Evolutionary conservation across 2,329 filamentous ascomycete species (phyloP).

Genomic region (Penicillium sp.): DNA sequence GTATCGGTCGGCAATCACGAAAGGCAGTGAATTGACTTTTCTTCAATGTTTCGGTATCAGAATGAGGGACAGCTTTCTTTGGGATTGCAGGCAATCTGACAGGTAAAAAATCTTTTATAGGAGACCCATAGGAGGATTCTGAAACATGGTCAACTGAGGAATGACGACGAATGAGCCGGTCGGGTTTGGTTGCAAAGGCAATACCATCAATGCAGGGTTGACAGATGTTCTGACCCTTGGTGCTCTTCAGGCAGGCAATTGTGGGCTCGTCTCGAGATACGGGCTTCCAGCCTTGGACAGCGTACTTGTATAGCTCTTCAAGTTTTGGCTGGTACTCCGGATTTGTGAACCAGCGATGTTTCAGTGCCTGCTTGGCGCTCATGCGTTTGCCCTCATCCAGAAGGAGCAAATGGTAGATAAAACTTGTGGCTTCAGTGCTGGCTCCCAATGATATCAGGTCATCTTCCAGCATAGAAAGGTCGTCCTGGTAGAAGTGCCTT

Average conservation of each 20-base stretch:
- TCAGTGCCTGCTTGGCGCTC: conserved; percentile 57
- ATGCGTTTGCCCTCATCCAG: conserved; percentile 56
- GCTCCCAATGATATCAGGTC: background rate
- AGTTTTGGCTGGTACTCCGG: background rate
- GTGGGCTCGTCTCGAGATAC: background rate
- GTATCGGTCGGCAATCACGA: background rate
- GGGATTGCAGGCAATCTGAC: too few species aligned
- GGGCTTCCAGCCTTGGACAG: conserved; percentile 4
- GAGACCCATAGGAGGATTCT: conserved; percentile 4
- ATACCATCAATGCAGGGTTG: background rate
- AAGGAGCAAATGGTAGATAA: conserved; percentile 57
- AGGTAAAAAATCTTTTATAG: background rate
- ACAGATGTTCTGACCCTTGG: background rate
- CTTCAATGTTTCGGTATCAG: background rate
- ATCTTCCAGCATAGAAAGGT: background rate
- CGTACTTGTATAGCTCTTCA: conserved; percentile 1
- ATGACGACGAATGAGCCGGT: background rate
- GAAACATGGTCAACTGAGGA: conserved; percentile 2
- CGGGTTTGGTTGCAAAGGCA: background rate
- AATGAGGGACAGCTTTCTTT: too few species aligned
- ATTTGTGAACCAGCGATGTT: conserved; percentile 58
- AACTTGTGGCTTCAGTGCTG: conserved; percentile 36
- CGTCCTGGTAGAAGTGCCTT: background rate
- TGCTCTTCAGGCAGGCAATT: background rate
- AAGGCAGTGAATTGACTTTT: background rate